Evolutionary conservation across 495 filamentous ascomycete genomes (phyloP).

Genomic region (Staphylotrichum longicolle): DNA sequence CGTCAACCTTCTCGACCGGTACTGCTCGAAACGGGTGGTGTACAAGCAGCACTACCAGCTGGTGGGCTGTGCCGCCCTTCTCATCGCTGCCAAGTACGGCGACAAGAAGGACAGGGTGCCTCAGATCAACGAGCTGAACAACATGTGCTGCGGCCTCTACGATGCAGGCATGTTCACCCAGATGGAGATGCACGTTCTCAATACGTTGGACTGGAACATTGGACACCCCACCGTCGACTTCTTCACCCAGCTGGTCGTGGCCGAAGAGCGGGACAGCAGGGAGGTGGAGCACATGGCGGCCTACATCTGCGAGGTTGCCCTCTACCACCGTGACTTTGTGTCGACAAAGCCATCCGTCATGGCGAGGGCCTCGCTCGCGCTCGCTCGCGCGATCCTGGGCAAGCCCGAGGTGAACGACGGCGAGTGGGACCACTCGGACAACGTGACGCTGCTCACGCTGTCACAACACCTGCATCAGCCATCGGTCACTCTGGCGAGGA

Average conservation of each 20-base stretch:
- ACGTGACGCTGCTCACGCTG: slow-evolving; percentile 72
- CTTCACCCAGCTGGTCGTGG: slow-evolving; percentile 76
- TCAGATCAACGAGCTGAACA: slow-evolving; percentile 91
- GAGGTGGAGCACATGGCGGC: slow-evolving; percentile 93
- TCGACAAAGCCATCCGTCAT: slow-evolving; percentile 84
- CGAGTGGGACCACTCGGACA: slow-evolving; percentile 80
- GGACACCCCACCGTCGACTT: slow-evolving; percentile 93
- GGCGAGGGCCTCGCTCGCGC: slow-evolving; percentile 78
- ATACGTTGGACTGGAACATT: slow-evolving; percentile 94
- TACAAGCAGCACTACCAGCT: slow-evolving; percentile 99
- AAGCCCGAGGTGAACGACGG: slow-evolving; percentile 70
- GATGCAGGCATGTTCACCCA: slow-evolving; percentile 99
- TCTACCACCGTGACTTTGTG: slow-evolving; percentile 96
- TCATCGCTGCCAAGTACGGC: slow-evolving; percentile 98
- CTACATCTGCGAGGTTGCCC: slow-evolving; percentile 89
- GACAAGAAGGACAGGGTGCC: slow-evolving; percentile 97
- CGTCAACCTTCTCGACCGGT: slow-evolving; percentile 93
- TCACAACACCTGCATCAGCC: slow-evolving; percentile 87
- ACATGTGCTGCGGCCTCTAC: slow-evolving; percentile 98
- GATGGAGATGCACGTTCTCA: slow-evolving; percentile 99
- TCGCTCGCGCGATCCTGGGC: slow-evolving; percentile 82
- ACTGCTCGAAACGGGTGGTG: slow-evolving; percentile 97
- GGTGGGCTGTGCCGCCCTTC: slow-evolving; percentile 90
- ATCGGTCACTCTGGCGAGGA: slow-evolving; percentile 78
- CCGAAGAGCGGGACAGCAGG: slow-evolving; percentile 67